Conservation (phyloP, 208 protist genomes). For the Crithidia mellificae region DNA sequence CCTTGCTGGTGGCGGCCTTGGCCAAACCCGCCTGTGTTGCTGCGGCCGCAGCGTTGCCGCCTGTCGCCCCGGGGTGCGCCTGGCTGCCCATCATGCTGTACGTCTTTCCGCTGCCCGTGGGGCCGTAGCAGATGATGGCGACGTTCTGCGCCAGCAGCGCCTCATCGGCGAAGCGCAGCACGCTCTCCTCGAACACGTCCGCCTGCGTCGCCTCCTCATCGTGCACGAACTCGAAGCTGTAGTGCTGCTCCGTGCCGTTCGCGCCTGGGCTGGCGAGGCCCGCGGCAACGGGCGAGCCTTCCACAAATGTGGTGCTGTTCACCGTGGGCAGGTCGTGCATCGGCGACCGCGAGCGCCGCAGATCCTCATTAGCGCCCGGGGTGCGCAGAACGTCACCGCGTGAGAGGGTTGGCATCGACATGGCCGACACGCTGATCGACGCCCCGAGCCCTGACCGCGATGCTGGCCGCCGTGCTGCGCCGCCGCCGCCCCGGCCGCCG, state of each 20-base stretch:
- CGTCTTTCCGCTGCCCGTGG: constrained; percentile 92
- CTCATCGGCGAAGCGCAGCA: constrained; percentile 45
- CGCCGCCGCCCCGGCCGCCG: neutral
- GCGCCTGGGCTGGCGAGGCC: too few species aligned
- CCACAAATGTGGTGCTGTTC: neutral
- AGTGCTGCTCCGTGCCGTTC: too few species aligned
- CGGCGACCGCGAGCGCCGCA: neutral
- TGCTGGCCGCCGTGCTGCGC: constrained; percentile 7
- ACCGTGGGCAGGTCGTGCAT: neutral
- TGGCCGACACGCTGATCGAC: constrained; percentile 26
- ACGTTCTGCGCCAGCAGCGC: constrained; percentile 71
- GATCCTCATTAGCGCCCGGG: neutral
- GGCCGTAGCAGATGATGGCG: constrained; percentile 91
- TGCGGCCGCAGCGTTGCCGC: too few species aligned
- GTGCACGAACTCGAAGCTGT: too few species aligned
- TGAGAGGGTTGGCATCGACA: constrained; percentile 19
- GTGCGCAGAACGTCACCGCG: neutral
- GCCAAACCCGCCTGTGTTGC: too few species aligned
- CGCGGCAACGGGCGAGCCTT: neutral
- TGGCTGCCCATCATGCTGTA: constrained; percentile 91
- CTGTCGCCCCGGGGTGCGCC: constrained; percentile 76
- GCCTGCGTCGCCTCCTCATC: constrained; percentile 68
- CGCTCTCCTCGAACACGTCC: constrained; percentile 49
- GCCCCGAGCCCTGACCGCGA: constrained; percentile 23
- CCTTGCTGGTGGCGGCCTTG: too few species aligned